Base-by-base conservation (phyloP, 139 green algal species). In the Chlamydomonas sp. region DNA sequence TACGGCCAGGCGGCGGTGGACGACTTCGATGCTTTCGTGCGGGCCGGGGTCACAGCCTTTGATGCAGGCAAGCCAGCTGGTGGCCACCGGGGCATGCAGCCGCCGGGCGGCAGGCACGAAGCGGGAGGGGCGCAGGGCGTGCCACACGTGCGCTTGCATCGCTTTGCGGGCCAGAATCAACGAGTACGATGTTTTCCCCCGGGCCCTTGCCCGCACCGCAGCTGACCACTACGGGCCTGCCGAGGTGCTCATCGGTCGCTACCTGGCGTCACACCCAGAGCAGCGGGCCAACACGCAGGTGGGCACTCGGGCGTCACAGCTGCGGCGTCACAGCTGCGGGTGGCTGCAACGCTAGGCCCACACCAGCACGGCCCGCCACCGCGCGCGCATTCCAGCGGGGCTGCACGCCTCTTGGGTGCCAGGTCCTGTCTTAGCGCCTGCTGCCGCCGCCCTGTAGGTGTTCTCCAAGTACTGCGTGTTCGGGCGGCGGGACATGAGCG, bases 391-490 rank as follows among this genome's bases (percentile, higher is more conserved):
- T 49, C 31, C 31, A 49, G 31, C 31, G 31, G 31, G 31, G 31
- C 31, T 49, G 31, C 31, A 49, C 31, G 31, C 31, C 31, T 49
- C 31, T 49, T 49, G 31, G 31, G 31, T 49, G 31, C 31, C 31
- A 49, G 31, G 31, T 49, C 31, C 31, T 49, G 31, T 49, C 31
- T 49, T 49, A 49, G 31, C 31, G 31, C 31, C 31, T 49, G 31
- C 31, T 49, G 31, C 18, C 4, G 18, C 62, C 58, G 62, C 20
- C 4, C 49, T 91, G 63, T 90, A 97, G 92, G 92, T 98, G 2
- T 89, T 96, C 16, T 97, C 96, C 61, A 98, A 98, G 91, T 94
- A 96, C 63, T 98, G 96, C 89, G 92, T 95, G 57, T 98, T 98
- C 81, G 89, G 91, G 58, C 78, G 87, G 5, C 14, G 72, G 57